Evolutionary conservation across 805 yeast species (phyloP).

Genomic region (Ogataea siamensis): DNA sequence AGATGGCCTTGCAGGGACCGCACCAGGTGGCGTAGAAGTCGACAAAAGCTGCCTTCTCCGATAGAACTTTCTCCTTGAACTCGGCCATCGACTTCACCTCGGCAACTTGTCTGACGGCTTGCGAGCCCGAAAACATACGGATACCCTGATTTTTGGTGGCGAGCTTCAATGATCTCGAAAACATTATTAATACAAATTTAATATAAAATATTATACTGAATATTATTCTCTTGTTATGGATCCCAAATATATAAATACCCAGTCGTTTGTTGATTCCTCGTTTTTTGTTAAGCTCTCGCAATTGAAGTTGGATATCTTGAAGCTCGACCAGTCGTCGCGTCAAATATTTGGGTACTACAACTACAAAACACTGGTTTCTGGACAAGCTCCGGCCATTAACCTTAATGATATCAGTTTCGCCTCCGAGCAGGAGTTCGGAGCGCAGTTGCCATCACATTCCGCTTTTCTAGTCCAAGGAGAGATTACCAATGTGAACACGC

Average conservation of each 20-base stretch:
- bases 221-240: conserved; percentile 2
- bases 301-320: conserved; percentile 69
- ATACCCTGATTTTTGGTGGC: conserved; percentile 3
- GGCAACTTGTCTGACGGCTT: conserved; percentile 1
- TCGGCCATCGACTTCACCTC: conserved; percentile 36
- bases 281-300: conserved; percentile 77
- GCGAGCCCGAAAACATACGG: conserved; percentile 4
- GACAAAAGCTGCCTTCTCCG: conserved; percentile 47
- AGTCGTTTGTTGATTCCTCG: conserved; percentile 80
- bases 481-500: conserved; percentile 66
- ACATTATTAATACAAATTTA: conserved; percentile 2
- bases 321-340: conserved; percentile 52
- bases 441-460: conserved; percentile 21
- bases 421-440: conserved; percentile 5
- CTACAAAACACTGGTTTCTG: conserved; percentile 30
- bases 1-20: conserved; percentile 74
- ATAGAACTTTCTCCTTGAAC: conserved; percentile 35
- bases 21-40: conserved; percentile 78
- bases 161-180: conserved; percentile 17
- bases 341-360: conserved; percentile 42
- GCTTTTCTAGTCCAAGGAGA: conserved; percentile 35
- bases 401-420: conserved; percentile 36
- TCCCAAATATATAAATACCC: conserved; percentile 47
- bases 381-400: conserved; percentile 32
- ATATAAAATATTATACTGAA: not conserved